Conservation (phyloP, 2,329 filamentous ascomycete genomes). For the Botrytis deweyae region DNA sequence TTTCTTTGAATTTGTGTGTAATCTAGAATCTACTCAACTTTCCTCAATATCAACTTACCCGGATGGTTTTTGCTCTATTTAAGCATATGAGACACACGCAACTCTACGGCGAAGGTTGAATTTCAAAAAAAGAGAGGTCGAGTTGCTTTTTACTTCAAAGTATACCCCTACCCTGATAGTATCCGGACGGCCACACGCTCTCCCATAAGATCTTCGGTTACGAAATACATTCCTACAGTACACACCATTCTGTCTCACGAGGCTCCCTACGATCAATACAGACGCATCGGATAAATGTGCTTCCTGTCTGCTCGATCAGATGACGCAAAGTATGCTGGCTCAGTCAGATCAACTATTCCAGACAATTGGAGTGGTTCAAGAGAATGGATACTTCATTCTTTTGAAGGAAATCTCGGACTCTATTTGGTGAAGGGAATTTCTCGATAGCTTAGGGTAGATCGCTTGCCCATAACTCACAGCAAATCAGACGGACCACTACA, state of each 20-base stretch:
- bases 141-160: not conserved
- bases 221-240: not conserved
- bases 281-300: not conserved
- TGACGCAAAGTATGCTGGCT: not conserved
- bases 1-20: not conserved
- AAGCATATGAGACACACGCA: not conserved
- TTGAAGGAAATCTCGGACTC: not conserved
- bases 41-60: not conserved
- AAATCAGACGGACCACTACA: not conserved
- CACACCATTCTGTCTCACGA: accelerated
- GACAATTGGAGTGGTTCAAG: not conserved
- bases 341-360: not conserved
- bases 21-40: accelerated
- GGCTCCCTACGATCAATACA: accelerated
- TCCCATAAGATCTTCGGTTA: accelerated
- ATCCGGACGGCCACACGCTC: not conserved
- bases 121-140: not conserved
- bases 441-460: not conserved
- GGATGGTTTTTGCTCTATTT: too few relatives aligned
- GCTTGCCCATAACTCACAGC: not conserved
- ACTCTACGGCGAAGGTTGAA: not conserved
- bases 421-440: not conserved
- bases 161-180: not conserved
- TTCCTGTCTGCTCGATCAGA: not conserved
- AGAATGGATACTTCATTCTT: not conserved